Evolutionary conservation across 2,329 filamentous ascomycete genomes (phyloP).

Genomic region (Scytalidium lignicola): DNA sequence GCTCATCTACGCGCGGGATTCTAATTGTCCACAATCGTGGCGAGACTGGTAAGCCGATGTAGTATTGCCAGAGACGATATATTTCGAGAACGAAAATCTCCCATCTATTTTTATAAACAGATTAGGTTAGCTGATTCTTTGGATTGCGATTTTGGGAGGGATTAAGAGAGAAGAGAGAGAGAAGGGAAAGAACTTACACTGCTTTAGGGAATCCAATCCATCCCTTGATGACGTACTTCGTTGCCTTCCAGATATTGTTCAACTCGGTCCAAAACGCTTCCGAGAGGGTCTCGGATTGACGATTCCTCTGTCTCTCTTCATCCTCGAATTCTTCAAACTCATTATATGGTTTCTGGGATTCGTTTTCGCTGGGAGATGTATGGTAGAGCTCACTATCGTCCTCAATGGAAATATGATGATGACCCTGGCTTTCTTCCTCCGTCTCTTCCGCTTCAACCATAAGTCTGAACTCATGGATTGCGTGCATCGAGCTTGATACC

Average conservation of each 20-base stretch:
- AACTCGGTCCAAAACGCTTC: slow-evolving; percentile 63
- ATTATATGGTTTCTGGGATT: slow-evolving; percentile 30
- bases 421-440: slow-evolving; percentile 20
- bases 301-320: slow-evolving; percentile 20
- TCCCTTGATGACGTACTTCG: slow-evolving; percentile 60
- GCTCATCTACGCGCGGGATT: slow-evolving; percentile 32
- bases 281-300: slow-evolving; percentile 33
- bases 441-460: slow-evolving; percentile 40
- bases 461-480: slow-evolving; percentile 65
- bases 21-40: slow-evolving; percentile 46
- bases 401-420: slow-evolving; percentile 19
- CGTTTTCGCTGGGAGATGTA: slow-evolving; percentile 23
- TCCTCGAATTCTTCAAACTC: slow-evolving; percentile 36
- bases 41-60: slow-evolving; percentile 55
- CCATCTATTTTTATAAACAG: slow-evolving; percentile 39
- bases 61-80: slow-evolving; percentile 53
- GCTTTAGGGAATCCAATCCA: slow-evolving; percentile 67
- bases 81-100: slow-evolving; percentile 49
- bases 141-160: no score
- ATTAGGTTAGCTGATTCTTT: no score
- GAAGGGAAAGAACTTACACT: slow-evolving; percentile 52
- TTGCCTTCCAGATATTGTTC: slow-evolving; percentile 54
- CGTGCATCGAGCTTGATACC: slow-evolving; percentile 73
- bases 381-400: slow-evolving; percentile 36
- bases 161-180: no score